Base-by-base conservation (phyloP, 768 basidiomycete genomes). In the Daedaleopsis nitida region DNA sequence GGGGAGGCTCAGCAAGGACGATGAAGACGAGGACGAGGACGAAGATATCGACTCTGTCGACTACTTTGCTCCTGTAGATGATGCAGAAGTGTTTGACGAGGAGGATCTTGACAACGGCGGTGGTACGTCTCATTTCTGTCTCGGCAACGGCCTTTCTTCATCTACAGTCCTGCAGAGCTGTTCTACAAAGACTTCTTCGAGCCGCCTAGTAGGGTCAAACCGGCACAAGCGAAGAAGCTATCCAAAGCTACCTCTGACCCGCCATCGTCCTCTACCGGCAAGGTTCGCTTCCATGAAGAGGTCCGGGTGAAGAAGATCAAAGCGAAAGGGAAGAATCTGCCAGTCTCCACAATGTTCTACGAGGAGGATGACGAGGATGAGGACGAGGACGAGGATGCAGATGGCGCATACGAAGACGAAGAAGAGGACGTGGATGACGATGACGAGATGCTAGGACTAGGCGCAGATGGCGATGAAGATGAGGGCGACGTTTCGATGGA, bases 131-230 rank as follows among this genome's bases (percentile, higher is more conserved):
- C 52, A 16, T 47, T 57, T 21, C 35, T 17, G 27, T 32, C 27
- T 32, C 7, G 27, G 27, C 45, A 55, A n/a, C 49, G 51, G 39
- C 44, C 44, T 13, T 51, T 23, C 6, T 39, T 32, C 7, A 23
- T 21, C 44, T 42, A 53, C 62, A 59, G 62, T 48, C 23, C 50
- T 52, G 35, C 64, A 92, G 90, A 86, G 63, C 71, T 80, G 7
- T 85, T 79, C 73, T 96, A 94, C 72, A 74, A 74, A 39, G 92
- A 94, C 70, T 96, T 95, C 76, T 96, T 95, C 69, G 89, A 84
- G 44, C 81, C 86, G 8, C 89, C 89, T 13, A 63, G 67, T 8
- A 73, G 67, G 21, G 66, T 44, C 56, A 55, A 70, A 37, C 56
- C 55, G 14, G 57, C 53, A 17, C 64, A 66, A 42, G 49, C 44